Percentiles rank a stretch among this genome's conserved stretches.
Conservation (phyloP, 2,329 filamentous ascomycete genomes). For the Clarireedia monteithiana region DNA sequence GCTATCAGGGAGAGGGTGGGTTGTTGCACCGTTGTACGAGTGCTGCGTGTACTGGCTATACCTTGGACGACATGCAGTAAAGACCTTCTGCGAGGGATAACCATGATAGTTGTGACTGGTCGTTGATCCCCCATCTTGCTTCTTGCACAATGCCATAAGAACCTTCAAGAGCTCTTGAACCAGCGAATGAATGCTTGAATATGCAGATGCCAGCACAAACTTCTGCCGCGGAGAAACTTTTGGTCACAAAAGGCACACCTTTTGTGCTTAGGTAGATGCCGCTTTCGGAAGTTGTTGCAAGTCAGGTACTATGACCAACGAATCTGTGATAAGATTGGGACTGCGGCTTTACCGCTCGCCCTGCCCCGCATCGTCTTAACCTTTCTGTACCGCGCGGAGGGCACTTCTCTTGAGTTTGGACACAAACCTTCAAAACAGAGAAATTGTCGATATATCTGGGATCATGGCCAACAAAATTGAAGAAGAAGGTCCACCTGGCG, state of each 20-base stretch:
- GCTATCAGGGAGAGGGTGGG: no score
- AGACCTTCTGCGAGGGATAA: background rate
- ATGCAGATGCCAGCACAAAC: constrained; percentile 1
- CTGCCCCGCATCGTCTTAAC: background rate
- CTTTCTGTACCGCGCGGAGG: background rate
- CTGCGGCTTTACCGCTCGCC: background rate
- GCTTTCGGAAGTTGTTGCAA: background rate
- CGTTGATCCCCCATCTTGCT: background rate
- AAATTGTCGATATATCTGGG: background rate
- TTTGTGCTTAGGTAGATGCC: background rate
- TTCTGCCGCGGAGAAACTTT: background rate
- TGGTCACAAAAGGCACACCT: background rate
- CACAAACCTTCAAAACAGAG: background rate
- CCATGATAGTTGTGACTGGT: background rate
- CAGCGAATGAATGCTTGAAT: constrained; percentile 1
- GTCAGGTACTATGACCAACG: background rate
- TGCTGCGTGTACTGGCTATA: no score
- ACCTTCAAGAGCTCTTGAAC: background rate
- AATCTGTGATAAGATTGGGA: background rate
- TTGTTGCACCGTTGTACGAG: no score
- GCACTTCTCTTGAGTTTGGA: background rate
- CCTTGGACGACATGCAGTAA: background rate
- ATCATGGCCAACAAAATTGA: constrained; percentile 13
- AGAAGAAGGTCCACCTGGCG: constrained; percentile 21
- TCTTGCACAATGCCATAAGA: background rate